Percentiles rank a stretch among this genome's conserved stretches.
phyloP scores from a whole-genome alignment of 2,329 filamentous ascomycete species.

The Fusarium liriodendri region DNA sequence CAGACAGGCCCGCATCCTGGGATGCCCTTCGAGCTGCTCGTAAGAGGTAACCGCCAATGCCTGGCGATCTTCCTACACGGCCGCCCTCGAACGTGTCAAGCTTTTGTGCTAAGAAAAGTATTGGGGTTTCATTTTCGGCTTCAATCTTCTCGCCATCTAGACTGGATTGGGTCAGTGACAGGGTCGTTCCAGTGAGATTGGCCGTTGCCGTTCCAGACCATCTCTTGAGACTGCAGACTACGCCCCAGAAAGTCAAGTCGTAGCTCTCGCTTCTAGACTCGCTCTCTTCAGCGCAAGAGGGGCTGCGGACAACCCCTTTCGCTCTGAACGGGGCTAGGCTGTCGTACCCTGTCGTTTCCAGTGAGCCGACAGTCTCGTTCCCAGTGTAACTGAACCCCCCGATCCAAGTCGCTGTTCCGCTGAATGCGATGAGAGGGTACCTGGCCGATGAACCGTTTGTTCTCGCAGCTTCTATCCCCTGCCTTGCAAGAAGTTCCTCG shows the following conservation, averaged over 20 bases:
- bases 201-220: slow-evolving; percentile 15
- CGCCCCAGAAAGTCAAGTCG: slow-evolving; percentile 10
- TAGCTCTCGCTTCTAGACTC: neutral
- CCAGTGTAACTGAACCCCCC: neutral
- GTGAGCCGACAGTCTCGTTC: neutral
- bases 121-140: neutral
- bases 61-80: neutral
- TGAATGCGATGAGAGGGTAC: slow-evolving; percentile 20
- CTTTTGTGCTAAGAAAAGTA: neutral
- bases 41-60: slow-evolving; percentile 17
- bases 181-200: slow-evolving; percentile 11
- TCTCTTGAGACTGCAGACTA: slow-evolving; percentile 13
- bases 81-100: neutral
- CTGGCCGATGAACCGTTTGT: neutral
- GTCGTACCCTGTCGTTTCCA: neutral
- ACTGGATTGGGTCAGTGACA: neutral
- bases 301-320: neutral
- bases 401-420: slow-evolving; percentile 6
- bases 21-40: neutral
- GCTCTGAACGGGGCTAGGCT: slow-evolving; percentile 1
- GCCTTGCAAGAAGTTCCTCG: neutral
- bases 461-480: neutral
- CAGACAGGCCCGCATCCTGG: neutral
- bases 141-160: neutral
- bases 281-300: neutral